Evolutionary conservation across 768 basidiomycete species (phyloP).

Genomic region (Podaxis sp.): DNA sequence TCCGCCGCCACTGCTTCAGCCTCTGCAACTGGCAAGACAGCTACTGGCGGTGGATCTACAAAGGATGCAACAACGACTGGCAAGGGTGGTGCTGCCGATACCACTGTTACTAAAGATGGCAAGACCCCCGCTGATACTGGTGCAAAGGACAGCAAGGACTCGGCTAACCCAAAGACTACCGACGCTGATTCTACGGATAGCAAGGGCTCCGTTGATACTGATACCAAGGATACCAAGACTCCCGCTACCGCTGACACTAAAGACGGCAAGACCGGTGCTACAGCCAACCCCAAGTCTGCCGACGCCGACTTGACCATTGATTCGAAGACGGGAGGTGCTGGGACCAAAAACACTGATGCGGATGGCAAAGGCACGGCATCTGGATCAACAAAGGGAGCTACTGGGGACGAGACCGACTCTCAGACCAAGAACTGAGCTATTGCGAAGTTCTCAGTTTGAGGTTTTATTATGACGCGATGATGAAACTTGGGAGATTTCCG

Average conservation of each 20-base stretch:
- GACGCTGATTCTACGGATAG: neutral
- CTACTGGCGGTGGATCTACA: neutral
- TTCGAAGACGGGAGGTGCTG: neutral
- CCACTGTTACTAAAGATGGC: neutral
- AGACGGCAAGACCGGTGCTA: neutral
- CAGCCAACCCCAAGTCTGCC: neutral
- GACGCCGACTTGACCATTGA: no score
- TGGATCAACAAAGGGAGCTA: neutral
- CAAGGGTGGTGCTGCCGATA: neutral
- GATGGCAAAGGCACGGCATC: neutral
- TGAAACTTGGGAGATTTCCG: neutral
- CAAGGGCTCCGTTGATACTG: neutral
- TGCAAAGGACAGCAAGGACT: no score
- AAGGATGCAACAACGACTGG: neutral
- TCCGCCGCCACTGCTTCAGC: constrained; percentile 20
- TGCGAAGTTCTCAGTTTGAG: neutral
- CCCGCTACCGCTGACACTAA: neutral
- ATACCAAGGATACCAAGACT: no score
- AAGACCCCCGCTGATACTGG: neutral
- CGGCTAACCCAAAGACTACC: no score
- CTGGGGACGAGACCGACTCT: neutral
- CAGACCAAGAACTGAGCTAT: neutral
- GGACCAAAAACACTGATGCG: neutral
- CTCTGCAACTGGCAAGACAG: constrained; percentile 14
- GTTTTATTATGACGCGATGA: neutral